A percentile compares a stretch with the other conserved stretches of the same genome.
phyloP scores from a whole-genome alignment of 305 asterid species.

The Ruellia speciosa region DNA sequence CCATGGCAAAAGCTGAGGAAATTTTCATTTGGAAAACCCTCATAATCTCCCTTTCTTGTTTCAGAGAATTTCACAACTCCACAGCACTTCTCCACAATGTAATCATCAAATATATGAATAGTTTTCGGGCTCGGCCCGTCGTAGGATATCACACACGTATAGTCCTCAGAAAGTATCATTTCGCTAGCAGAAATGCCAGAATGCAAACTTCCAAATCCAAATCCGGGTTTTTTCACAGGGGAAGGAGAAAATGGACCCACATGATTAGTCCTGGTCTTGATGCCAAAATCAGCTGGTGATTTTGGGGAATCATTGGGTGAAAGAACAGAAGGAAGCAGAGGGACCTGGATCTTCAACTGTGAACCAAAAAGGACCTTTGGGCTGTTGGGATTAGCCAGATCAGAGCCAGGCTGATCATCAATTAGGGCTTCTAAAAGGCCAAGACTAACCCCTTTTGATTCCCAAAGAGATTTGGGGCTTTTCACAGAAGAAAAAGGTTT shows the following conservation, averaged over 20 bases:
- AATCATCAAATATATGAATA: constrained; percentile 69
- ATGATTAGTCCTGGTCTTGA: constrained; percentile 52
- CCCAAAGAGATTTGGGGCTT: constrained; percentile 41
- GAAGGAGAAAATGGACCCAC: constrained; percentile 41
- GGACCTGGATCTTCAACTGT: constrained; percentile 67
- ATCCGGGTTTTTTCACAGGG: constrained; percentile 41
- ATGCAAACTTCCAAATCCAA: constrained; percentile 30
- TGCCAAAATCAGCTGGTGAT: constrained; percentile 62
- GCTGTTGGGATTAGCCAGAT: constrained; percentile 28
- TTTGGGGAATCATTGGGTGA: constrained; percentile 42
- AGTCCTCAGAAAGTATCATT: constrained; percentile 78
- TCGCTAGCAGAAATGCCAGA: constrained; percentile 42
- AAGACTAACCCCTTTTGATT: constrained; percentile 35
- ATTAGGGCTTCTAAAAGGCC: constrained; percentile 52
- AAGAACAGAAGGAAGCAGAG: constrained; percentile 31
- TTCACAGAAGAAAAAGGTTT: constrained; percentile 34
- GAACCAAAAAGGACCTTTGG: constrained; percentile 70
- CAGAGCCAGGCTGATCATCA: constrained; percentile 28
- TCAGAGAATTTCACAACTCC: constrained; percentile 23
- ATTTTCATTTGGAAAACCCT: too few relatives aligned
- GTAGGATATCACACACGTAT: constrained; percentile 61
- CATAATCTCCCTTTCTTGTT: constrained; percentile 21
- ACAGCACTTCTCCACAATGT: constrained; percentile 59
- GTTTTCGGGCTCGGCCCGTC: constrained; percentile 78
- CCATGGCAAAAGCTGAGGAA: too few relatives aligned